These are phyloP conservation scores for Eucalyptus coolabah DNA, from an alignment of 345 rosid genomes.

Conservation along the genomic window DNA sequence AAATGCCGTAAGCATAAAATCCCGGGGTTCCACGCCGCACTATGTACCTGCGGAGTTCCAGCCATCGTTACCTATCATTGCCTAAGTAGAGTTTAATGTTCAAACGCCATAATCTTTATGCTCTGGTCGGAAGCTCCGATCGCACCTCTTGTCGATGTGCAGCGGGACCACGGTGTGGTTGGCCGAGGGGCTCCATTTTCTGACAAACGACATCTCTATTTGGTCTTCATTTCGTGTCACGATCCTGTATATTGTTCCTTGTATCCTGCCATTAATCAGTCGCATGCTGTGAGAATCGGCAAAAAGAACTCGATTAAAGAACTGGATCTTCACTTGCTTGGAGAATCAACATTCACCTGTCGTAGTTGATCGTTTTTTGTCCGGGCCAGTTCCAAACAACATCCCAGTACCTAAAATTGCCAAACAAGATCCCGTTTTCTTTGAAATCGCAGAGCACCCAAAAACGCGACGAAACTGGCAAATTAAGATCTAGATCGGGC, in stretches of 20 bases:
- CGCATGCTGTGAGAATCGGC: background rate
- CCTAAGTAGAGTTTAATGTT: background rate
- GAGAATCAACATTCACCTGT: constrained; percentile 10
- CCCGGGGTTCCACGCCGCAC: constrained; percentile 63
- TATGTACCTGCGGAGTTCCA: constrained; percentile 36
- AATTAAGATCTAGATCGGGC: background rate
- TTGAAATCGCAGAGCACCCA: background rate
- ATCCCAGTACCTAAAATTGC: constrained; percentile 69
- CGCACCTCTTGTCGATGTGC: constrained; percentile 78
- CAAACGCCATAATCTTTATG: background rate
- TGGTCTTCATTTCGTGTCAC: constrained; percentile 35
- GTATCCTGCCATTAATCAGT: constrained; percentile 25
- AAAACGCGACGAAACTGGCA: background rate
- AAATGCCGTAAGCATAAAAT: constrained; percentile 49
- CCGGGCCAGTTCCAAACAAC: constrained; percentile 54
- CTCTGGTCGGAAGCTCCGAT: background rate
- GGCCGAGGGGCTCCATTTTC: constrained; percentile 27
- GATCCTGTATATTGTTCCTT: constrained; percentile 26
- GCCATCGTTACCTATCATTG: background rate
- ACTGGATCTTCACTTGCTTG: background rate
- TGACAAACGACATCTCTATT: constrained; percentile 58
- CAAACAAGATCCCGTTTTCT: background rate
- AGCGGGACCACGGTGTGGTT: constrained; percentile 38
- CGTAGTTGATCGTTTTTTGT: background rate
- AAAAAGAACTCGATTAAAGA: background rate